These are phyloP conservation scores for Phytophthora macrochlamydospora DNA, from an alignment of 352 stramenopile genomes.

Conservation along the genomic window DNA sequence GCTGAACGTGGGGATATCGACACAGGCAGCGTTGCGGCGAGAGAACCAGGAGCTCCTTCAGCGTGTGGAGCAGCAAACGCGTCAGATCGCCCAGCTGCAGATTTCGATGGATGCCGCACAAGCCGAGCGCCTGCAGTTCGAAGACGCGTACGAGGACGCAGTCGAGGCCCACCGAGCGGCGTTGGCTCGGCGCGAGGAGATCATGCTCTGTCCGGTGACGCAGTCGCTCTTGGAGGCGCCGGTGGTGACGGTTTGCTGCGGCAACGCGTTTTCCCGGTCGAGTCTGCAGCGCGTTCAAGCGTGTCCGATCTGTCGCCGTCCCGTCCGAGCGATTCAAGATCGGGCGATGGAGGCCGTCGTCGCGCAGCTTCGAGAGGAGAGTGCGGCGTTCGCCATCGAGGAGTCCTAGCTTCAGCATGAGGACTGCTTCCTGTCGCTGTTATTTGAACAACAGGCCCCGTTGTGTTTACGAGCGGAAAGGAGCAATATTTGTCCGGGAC, in stretches of 20 bases:
- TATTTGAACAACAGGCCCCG: not conserved
- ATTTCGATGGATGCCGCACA: not conserved
- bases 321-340: not conserved
- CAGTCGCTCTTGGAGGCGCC: not conserved
- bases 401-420: not conserved
- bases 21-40: not conserved
- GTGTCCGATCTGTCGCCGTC: not conserved
- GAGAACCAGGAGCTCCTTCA: not conserved
- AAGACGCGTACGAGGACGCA: not conserved
- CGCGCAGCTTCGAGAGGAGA: not conserved
- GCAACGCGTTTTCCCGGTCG: slow-evolving; percentile 1
- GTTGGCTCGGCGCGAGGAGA: not conserved
- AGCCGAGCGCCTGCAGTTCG: not conserved
- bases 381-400: not conserved
- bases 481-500: no score
- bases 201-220: not conserved
- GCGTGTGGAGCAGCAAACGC: slow-evolving; percentile 1
- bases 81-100: not conserved
- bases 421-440: not conserved
- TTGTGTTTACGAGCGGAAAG: no score
- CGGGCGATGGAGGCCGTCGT: not conserved
- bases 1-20: not conserved
- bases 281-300: not conserved
- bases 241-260: not conserved
- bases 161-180: not conserved